Evolutionary conservation across 2,329 filamentous ascomycete species (phyloP).

Genomic region (Biscogniauxia mediterranea): DNA sequence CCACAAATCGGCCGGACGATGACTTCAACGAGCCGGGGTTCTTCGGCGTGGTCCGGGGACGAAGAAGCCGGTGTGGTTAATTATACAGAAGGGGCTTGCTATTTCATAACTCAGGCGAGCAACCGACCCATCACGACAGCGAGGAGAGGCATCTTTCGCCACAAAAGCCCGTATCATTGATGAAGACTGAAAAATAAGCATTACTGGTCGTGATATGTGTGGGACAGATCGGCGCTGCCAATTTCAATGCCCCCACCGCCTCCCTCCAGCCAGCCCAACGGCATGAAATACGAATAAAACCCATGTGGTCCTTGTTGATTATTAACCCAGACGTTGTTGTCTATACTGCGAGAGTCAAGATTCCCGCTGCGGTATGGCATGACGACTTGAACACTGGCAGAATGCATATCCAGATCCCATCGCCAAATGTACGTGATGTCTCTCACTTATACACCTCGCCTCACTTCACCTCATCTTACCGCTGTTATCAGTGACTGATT

Average conservation of each 20-base stretch:
- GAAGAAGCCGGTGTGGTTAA: not conserved
- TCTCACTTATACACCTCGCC: too few relatives aligned
- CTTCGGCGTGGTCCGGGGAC: not conserved
- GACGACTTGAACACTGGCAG: not conserved
- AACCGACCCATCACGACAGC: not conserved
- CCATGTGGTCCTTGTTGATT: not conserved
- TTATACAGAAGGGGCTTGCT: not conserved
- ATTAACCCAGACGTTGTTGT: not conserved
- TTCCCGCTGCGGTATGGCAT: not conserved
- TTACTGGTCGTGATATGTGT: not conserved
- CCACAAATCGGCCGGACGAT: not conserved
- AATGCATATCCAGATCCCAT: conserved; percentile 3
- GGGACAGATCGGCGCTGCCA: not conserved
- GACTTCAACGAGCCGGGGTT: not conserved
- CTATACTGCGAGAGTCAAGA: not conserved
- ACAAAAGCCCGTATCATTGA: not conserved
- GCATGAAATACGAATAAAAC: not conserved
- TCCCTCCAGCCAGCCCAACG: not conserved
- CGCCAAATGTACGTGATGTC: not conserved
- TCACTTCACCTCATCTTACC: not conserved
- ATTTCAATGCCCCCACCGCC: conserved; percentile 1
- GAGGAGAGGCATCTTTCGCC: not conserved
- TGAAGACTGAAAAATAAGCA: not conserved
- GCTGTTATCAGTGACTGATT: not conserved
- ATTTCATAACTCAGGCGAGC: not conserved